Percentiles rank a stretch among this genome's conserved stretches.
Conservation (phyloP, 495 filamentous ascomycete genomes). For the Annulohypoxylon stygium region DNA sequence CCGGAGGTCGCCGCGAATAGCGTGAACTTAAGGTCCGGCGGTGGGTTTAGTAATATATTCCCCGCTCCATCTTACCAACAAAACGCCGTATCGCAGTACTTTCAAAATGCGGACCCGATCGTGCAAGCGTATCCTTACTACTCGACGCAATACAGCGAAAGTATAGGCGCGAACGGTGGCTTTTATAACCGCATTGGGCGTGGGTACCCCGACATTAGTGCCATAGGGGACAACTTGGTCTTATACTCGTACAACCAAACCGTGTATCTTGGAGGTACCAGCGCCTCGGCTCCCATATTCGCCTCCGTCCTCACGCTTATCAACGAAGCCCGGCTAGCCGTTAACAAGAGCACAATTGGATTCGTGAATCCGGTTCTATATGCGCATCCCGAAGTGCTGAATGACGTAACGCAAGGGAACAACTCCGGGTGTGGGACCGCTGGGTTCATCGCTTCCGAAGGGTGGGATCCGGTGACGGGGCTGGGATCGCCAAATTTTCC, state of each 20-base stretch:
- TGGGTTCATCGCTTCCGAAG: background rate
- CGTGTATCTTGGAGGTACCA: background rate
- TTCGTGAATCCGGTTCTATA: background rate
- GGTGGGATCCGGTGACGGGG: background rate
- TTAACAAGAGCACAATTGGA: background rate
- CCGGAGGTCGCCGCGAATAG: background rate
- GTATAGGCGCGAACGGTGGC: background rate
- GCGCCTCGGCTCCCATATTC: background rate
- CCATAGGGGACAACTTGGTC: background rate
- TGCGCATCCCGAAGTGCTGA: background rate
- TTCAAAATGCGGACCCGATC: background rate
- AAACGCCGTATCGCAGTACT: background rate
- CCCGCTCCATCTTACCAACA: background rate
- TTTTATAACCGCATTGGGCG: background rate
- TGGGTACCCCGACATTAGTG: background rate
- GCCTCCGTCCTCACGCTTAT: background rate
- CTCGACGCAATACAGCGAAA: background rate
- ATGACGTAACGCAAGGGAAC: background rate
- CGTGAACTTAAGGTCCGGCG: background rate
- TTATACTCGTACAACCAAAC: background rate
- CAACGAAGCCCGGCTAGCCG: background rate
- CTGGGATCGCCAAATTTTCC: conserved; percentile 1
- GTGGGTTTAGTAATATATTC: background rate
- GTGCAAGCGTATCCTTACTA: background rate
- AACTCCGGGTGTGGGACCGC: conserved; percentile 1